These are phyloP conservation scores for Emergomyces pasteurianus DNA, from an alignment of 2,329 filamentous ascomycete species.

Conservation along the genomic window DNA sequence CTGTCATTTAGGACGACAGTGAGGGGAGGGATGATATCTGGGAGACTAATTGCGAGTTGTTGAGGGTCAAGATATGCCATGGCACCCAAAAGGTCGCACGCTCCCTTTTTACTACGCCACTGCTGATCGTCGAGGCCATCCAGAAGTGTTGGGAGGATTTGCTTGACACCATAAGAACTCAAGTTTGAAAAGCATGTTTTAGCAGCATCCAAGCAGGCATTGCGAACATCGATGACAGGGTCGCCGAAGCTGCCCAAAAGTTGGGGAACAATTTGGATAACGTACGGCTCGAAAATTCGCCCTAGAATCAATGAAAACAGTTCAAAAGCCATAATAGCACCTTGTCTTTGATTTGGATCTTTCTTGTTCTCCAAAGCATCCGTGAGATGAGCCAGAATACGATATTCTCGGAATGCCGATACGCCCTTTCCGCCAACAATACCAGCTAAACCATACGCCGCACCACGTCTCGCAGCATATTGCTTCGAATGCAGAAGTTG, in stretches of 20 bases:
- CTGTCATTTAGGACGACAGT: constrained; percentile 93
- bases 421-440: constrained; percentile 83
- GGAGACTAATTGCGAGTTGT: constrained; percentile 80
- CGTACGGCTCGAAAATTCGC: constrained; percentile 86
- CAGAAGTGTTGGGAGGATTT: constrained; percentile 81
- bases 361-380: constrained; percentile 91
- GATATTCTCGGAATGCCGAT: constrained; percentile 66
- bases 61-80: constrained; percentile 98
- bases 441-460: constrained; percentile 87
- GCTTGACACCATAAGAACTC: constrained; percentile 91
- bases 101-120: constrained; percentile 97
- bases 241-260: constrained; percentile 84
- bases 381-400: constrained; percentile 70
- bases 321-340: constrained; percentile 81
- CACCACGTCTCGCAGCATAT: constrained; percentile 84
- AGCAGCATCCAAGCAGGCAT: constrained; percentile 81
- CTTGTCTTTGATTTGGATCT: constrained; percentile 76
- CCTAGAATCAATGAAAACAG: constrained; percentile 77
- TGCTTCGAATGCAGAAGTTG: constrained; percentile 77
- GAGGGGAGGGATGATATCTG: constrained; percentile 91
- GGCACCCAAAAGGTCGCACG: constrained; percentile 88
- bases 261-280: constrained; percentile 89
- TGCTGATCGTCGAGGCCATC: constrained; percentile 88
- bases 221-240: constrained; percentile 73
- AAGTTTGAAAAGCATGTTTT: constrained; percentile 89